Evolutionary conservation across 306 rosid species (phyloP).

Genomic region (Begonia loranthoides): DNA sequence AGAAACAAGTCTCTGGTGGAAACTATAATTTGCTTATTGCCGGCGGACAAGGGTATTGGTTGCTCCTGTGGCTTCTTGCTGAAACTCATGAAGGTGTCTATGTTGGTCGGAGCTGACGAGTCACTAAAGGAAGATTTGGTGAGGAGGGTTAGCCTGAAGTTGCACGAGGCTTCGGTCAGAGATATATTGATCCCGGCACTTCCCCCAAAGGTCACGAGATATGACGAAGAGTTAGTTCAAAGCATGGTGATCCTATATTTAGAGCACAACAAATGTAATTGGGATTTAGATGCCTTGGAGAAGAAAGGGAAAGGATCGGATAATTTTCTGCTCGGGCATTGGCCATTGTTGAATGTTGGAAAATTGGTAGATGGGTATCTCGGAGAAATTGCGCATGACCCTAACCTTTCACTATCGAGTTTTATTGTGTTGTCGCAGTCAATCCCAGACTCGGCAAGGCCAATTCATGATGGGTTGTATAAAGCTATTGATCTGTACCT

Average conservation of each 20-base stretch:
- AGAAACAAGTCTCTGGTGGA: slow-evolving; percentile 76
- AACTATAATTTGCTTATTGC: slow-evolving; percentile 74
- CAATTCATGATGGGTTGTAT: slow-evolving; percentile 75
- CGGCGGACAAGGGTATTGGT: slow-evolving; percentile 43
- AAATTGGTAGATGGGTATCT: slow-evolving; percentile 66
- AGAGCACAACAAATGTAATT: slow-evolving; percentile 23
- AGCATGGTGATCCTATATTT: slow-evolving; percentile 43
- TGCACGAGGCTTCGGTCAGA: slow-evolving; percentile 64
- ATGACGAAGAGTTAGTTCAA: slow-evolving; percentile 58
- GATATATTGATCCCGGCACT: slow-evolving; percentile 76
- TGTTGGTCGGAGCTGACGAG: slow-evolving; percentile 66
- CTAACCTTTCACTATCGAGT: slow-evolving; percentile 38
- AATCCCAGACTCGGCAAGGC: slow-evolving; percentile 58
- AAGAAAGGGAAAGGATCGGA: slow-evolving; percentile 42
- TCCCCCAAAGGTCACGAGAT: slow-evolving; percentile 44
- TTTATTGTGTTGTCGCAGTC: slow-evolving; percentile 55
- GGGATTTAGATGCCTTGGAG: slow-evolving; percentile 19
- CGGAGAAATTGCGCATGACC: slow-evolving; percentile 57
- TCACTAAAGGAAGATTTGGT: slow-evolving; percentile 43
- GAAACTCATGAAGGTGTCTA: slow-evolving; percentile 75
- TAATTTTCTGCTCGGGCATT: slow-evolving; percentile 30
- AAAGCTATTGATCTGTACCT: slow-evolving; percentile 64
- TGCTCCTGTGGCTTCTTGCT: slow-evolving; percentile 80
- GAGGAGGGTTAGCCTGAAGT: slow-evolving; percentile 42
- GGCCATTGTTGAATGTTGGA: slow-evolving; percentile 51